phyloP scores from a whole-genome alignment of 305 asterid genomes.

The Stenogyne calaminthoides region DNA sequence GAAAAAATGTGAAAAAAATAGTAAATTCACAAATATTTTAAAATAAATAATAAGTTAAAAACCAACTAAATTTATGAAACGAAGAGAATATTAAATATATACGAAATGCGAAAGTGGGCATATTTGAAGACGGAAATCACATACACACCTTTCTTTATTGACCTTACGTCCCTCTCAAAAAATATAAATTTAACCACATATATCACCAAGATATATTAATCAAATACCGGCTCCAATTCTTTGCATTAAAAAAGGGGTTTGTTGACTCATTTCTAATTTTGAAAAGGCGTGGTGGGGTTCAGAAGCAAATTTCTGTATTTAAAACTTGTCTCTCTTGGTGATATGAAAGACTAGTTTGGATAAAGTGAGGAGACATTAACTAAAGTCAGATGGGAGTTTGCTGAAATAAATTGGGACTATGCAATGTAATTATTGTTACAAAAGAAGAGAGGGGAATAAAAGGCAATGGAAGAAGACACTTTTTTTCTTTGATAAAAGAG shows the following conservation, averaged over 20 bases:
- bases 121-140: slow-evolving; percentile 30
- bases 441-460: slow-evolving; percentile 8
- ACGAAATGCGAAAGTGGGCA: slow-evolving; percentile 28
- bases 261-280: slow-evolving; percentile 22
- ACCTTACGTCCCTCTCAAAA: slow-evolving; percentile 27
- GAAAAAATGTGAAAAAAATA: too few species aligned
- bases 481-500: slow-evolving; percentile 8
- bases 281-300: slow-evolving; percentile 10
- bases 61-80: too few species aligned
- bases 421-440: not conserved
- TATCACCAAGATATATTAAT: not conserved
- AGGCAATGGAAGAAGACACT: not conserved
- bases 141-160: slow-evolving; percentile 34
- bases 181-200: not conserved
- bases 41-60: too few species aligned
- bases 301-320: slow-evolving; percentile 2
- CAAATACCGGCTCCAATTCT: slow-evolving; percentile 28
- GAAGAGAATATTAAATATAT: too few species aligned
- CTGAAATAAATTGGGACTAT: slow-evolving; percentile 6
- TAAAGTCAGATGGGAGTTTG: slow-evolving; percentile 25
- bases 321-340: slow-evolving; percentile 17
- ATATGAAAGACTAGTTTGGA: not conserved
- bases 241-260: slow-evolving; percentile 14
- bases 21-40: too few species aligned
- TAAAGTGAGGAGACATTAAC: slow-evolving; percentile 23